Conservation (phyloP, 2,329 filamentous ascomycete genomes). For the Paecilomyces sp. region DNA sequence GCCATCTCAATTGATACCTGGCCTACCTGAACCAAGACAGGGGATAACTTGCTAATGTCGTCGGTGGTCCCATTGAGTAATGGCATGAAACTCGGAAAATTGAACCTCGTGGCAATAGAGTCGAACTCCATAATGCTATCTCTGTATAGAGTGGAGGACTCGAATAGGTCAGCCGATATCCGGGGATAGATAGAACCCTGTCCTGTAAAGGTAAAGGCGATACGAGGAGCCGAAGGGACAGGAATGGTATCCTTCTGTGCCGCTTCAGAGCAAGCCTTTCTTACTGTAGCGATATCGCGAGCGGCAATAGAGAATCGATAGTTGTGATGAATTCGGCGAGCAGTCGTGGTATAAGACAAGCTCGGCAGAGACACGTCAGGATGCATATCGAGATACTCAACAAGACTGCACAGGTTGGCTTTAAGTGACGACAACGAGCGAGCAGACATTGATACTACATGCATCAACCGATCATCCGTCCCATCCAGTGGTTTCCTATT, state of each 20-base stretch:
- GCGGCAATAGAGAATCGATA: conserved; percentile 65
- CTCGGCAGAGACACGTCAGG: not conserved
- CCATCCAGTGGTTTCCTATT: conserved; percentile 37
- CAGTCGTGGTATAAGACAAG: conserved; percentile 2
- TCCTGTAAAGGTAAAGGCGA: conserved; percentile 34
- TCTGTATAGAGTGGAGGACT: conserved; percentile 18
- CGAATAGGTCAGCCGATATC: conserved; percentile 35
- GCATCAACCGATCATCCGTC: conserved; percentile 53
- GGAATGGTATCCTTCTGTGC: not conserved
- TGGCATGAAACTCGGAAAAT: conserved; percentile 21
- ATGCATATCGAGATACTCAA: conserved; percentile 1
- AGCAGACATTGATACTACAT: conserved; percentile 51
- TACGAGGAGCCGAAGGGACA: conserved; percentile 32
- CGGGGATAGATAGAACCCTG: conserved; percentile 24
- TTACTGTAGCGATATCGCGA: conserved; percentile 53
- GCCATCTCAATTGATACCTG: conserved; percentile 36
- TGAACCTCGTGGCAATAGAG: conserved; percentile 18
- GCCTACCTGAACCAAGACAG: conserved; percentile 32
- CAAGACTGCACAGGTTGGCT: conserved; percentile 39
- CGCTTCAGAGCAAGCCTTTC: not conserved
- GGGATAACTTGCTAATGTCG: conserved; percentile 12
- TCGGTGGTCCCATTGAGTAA: conserved; percentile 17
- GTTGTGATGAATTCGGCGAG: conserved; percentile 42
- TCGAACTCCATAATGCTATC: conserved; percentile 23
- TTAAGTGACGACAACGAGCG: conserved; percentile 40